Evolutionary conservation across 495 filamentous ascomycete genomes (phyloP), one percentile per base, ranked within the genome.

Genomic region (Tuber microsphaerosporum): DNA sequence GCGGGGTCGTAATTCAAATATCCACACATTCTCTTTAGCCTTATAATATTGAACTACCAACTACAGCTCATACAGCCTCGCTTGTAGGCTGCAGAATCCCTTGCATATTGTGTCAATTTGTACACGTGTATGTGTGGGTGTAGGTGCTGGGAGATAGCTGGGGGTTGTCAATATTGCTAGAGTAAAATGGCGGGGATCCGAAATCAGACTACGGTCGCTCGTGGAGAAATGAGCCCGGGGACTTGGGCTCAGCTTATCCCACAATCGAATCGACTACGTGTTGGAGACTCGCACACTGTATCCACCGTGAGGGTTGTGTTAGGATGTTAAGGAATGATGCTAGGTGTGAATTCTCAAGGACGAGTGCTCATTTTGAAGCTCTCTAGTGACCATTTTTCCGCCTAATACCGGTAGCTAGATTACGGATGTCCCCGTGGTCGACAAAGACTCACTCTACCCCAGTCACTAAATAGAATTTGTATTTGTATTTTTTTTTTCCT

Each of bases 221-320:
- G 16, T 71, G 76, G 76, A 69, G 71, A 39, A 43, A 71, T 71
- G 65, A 37, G 22, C 76, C 76, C 46, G 65, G 73, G 19, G 17
- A 43, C 42, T 71, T 6, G 4, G 39, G 39, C 4, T 41, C 76
- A 37, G 68, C 75, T 37, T 77, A 56, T 75, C 76, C 74, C 68
- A 74, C 37, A 73, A 31, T 74, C 39, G 26, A 70, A 34, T n/a
- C 22, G 48, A 26, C 22, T 12, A 56, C 48, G n/a, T 56, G 0
- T 2, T 26, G 48, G 9, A n/a, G 9, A 56, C 20, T 26, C n/a
- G 2, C 20, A 0, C 51, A 26, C 48, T 72, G 26, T 77, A 74
- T 45, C 34, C 70, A 77, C 72, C 42, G 5, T 6, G 39, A 41
- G 39, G 5, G 39, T 0, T 41, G 39, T 41, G 39, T 5, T 41